Evolutionary conservation across 345 rosid species (phyloP).

Genomic region (Pugionium dolabratum): DNA sequence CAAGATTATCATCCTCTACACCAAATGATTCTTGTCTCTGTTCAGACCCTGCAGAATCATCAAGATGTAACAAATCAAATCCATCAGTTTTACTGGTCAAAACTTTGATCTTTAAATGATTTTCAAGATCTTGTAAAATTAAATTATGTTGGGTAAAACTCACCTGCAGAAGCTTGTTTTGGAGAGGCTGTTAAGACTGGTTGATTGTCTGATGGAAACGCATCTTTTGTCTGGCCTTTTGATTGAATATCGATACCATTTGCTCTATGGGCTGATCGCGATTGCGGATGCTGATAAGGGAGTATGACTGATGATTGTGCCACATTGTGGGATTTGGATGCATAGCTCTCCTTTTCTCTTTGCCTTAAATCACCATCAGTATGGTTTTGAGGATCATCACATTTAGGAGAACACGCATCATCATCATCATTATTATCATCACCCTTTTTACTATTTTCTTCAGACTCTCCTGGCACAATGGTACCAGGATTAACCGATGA

Average conservation of each 20-base stretch:
- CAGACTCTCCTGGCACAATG: constrained; percentile 30
- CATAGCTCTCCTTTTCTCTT: constrained; percentile 56
- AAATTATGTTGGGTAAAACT: background rate
- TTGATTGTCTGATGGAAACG: constrained; percentile 42
- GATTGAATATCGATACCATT: constrained; percentile 34
- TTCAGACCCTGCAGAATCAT: constrained; percentile 47
- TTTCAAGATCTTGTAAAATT: background rate
- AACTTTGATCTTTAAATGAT: background rate
- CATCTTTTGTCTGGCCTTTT: constrained; percentile 46
- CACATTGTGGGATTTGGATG: constrained; percentile 19
- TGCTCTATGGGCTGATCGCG: constrained; percentile 59
- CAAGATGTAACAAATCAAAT: background rate
- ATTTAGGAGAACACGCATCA: constrained; percentile 66
- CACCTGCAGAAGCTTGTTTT: constrained; percentile 50
- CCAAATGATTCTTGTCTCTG: constrained; percentile 48
- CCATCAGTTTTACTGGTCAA: background rate
- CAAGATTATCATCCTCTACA: constrained; percentile 49
- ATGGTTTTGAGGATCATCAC: constrained; percentile 45
- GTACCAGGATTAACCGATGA: constrained; percentile 45
- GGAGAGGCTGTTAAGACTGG: constrained; percentile 44
- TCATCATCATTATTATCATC: constrained; percentile 22
- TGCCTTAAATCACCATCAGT: constrained; percentile 51
- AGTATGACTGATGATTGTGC: constrained; percentile 39
- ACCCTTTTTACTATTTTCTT: constrained; percentile 36
- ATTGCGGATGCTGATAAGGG: constrained; percentile 50